Evolutionary conservation across 148 eudicot genomes (phyloP), one percentile per base, ranked within the genome.

Genomic region (Nyssa sinensis): DNA sequence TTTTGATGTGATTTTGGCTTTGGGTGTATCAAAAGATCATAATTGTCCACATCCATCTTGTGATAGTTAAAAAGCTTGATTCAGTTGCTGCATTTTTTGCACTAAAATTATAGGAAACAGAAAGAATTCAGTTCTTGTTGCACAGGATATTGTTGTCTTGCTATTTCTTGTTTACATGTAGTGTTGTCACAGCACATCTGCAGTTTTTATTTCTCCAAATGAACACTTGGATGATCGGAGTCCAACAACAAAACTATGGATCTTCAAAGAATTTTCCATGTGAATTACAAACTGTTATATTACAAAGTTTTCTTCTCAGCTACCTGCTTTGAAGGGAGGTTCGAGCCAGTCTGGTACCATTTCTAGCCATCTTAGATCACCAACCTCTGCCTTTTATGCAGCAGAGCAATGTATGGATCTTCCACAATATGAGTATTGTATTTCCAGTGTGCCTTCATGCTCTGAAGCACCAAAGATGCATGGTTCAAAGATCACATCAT

Each of bases 1-100:
- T 37, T 37, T 37, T 9, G 4, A 37, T 37, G 9, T 37, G 9
- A 3, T 37, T 37, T 55, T 55, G 41, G 31, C 67, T 64, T 64
- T 64, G 67, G 67, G 67, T 8, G 44, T 34, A 33, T 64, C 67
- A 64, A 64, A 34, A 7, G 7, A 32, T 64, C 35, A 62, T n/a
- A n/a, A n/a, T 30, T 62, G 66, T 62, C 30, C 66, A 62, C 30
- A 62, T 62, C 23, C 37, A 29, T 19, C 11, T 31, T 0, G 30
- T 31, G 30, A 28, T 9, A 13, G 29, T 1, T 24, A 24, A 28
- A 28, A 27, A 28, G 30, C 63, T 23, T 6, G 1, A 30, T 5
- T 60, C 30, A 27, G 30, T 4, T 60, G 4, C 3, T 25, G 28
- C 30, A 60, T 27, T 11, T 62, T 62, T 30, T 62, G 19, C 65